Evolutionary conservation across 495 filamentous ascomycete species (phyloP).

Genomic region (Podospora anserina): DNA sequence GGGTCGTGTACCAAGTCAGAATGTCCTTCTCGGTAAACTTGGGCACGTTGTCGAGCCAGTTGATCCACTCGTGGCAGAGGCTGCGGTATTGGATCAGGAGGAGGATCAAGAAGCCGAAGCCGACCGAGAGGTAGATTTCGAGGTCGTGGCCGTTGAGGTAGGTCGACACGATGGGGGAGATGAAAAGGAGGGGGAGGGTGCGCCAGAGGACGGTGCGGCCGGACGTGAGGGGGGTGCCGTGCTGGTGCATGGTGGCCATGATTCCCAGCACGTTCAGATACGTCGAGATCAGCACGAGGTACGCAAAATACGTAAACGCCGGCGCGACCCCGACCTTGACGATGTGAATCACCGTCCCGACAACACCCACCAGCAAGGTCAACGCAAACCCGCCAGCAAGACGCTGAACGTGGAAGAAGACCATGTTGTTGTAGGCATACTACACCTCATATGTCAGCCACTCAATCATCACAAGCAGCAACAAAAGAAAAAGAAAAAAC

Average conservation of each 20-base stretch:
- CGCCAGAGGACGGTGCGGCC: conserved; percentile 39
- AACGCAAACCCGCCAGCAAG: conserved; percentile 30
- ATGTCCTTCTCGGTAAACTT: conserved; percentile 50
- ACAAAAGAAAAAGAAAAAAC: background rate
- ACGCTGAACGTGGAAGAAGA: conserved; percentile 31
- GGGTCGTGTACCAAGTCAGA: conserved; percentile 46
- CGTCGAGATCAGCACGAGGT: conserved; percentile 47
- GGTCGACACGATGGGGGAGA: conserved; percentile 48
- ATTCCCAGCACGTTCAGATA: conserved; percentile 50
- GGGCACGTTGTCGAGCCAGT: conserved; percentile 48
- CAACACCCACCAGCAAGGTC: conserved; percentile 18
- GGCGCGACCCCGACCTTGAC: conserved; percentile 22
- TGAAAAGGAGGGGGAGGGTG: conserved; percentile 47
- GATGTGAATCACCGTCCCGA: conserved; percentile 19
- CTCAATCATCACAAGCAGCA: background rate
- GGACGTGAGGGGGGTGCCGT: conserved; percentile 27
- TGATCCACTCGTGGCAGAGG: conserved; percentile 50
- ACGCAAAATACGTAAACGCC: conserved; percentile 51
- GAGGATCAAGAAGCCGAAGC: conserved; percentile 45
- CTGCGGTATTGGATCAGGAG: conserved; percentile 46
- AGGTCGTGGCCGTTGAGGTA: conserved; percentile 46
- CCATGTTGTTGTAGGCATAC: conserved; percentile 34
- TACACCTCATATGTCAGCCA: background rate
- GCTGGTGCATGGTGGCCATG: conserved; percentile 34
- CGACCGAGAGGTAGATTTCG: conserved; percentile 46